Evolutionary conservation across 129 eudicot genomes (phyloP), one percentile per base, ranked within the genome.

Genomic region (Tagetes patula): DNA sequence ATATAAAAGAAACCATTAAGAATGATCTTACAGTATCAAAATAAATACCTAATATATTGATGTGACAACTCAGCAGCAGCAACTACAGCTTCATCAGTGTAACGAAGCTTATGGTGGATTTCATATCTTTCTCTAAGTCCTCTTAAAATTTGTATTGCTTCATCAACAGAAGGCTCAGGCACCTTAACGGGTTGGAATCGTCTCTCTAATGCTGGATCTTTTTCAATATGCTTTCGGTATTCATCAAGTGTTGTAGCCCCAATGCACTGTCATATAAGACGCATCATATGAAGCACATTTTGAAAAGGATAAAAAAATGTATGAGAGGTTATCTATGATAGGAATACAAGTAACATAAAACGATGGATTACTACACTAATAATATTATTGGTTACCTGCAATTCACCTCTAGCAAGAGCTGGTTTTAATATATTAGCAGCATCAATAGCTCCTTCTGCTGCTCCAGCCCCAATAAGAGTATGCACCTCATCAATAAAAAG

Each of bases 201-300:
- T 73, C 97, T 88, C 75, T 88, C 97, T 5, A 91, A 54, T 34
- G 97, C 96, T 8, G 97, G 96, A 75, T 91, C 97, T 77, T 91
- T 91, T 79, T 91, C 97, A 49, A 91, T 91, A 74, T 91, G 96
- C 82, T 91, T 91, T 72, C 97, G 70, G 87, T 91, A 91, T 41
- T 91, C 97, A 70, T 91, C 97, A 36, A 88, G 96, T 20, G 97
- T 91, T 11, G 97, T 91, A 52, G 97, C 97, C 60, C 97, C 97
- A 82, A 91, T 86, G 75, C 97, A 91, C 97, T 91, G 85, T 53
- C 42, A 68, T 20, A 42, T 2, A 59, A 56, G 2, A 68, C 50
- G 3, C 64, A 6, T 43, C 32, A 72, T 20, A 20, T 27, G 5
- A 27, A 55, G 6, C 6, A 55, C 62, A 5, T 27, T 55, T 27